phyloP scores from a whole-genome alignment of 257 asterid species.

The Nicotiana paniculata region DNA sequence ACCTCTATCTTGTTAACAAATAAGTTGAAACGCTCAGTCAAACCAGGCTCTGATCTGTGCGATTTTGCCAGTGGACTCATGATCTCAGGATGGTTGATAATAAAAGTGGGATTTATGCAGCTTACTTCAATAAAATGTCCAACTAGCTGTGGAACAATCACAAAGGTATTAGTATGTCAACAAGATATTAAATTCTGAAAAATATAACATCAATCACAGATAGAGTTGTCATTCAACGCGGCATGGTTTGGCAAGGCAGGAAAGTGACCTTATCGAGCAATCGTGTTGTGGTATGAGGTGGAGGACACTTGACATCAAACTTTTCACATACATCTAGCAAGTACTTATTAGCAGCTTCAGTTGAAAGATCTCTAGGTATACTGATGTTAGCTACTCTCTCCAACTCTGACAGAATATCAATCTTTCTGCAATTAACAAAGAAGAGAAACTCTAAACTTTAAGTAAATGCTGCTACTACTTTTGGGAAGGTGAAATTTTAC shows the following conservation, averaged over 20 bases:
- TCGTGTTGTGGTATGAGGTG: constrained; percentile 3
- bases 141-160: neutral
- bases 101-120: constrained; percentile 4
- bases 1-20: constrained; percentile 2
- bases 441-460: neutral
- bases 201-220: neutral
- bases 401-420: neutral
- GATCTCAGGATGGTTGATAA: neutral
- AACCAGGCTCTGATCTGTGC: neutral
- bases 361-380: neutral
- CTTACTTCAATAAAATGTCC: constrained; percentile 1
- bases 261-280: neutral
- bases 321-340: constrained; percentile 7
- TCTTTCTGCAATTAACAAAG: neutral
- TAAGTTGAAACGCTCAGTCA: neutral
- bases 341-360: neutral
- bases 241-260: neutral
- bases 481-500: neutral
- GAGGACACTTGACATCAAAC: constrained; percentile 4
- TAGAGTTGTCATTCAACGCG: neutral
- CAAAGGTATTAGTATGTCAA: neutral
- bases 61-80: constrained; percentile 7
- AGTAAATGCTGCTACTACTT: neutral
- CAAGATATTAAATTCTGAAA: neutral
- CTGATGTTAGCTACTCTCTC: constrained; percentile 1